Evolutionary conservation across 768 basidiomycete species (phyloP), one percentile per base, ranked within the genome.

Genomic region (Termitomyces sp.): DNA sequence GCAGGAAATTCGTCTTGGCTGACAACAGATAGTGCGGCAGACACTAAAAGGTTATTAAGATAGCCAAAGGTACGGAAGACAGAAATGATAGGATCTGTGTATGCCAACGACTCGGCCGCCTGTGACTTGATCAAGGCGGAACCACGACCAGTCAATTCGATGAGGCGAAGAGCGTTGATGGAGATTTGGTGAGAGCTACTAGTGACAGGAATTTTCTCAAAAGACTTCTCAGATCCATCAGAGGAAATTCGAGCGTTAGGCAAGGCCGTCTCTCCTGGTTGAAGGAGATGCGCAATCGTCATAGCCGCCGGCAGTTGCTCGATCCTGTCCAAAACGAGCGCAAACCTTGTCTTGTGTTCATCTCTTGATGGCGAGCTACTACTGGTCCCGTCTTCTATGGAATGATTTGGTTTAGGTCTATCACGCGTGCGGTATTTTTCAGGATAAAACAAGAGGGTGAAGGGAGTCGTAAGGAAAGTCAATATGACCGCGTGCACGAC

Each of bases 131-230:
- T 82, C 36, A 96, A 83, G 2, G 90, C 88, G 1, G 92, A 94
- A 1, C 90, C 91, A 57, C 97, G 88, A 35, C 86, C 86, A 0
- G 92, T 90, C 43, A 98, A 75, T 68, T 98, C 94, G 62, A 98
- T 84, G 8, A 98, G 79, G n/a, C 95, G 92, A 3, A 98, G 79
- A 0, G 90, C 90, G 61, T 92, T 83, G 35, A 96, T 76, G 10
- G 76, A 72, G 54, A 85, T 72, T 5, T 55, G 60, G 5, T 59
- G 58, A 0, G 66, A 54, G 7, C 52, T 40, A 18, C 54, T 11
- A 1, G 50, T 53, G 28, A 43, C 48, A 5, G 55, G 38, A 28
- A 41, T n/a, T 24, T 62, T 62, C n/a, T 62, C 60, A 16, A 58
- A 14, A 1, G 61, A 62, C 10, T 72, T 67, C 32, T 66, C 49